Evolutionary conservation across 257 asterid species (phyloP).

Genomic region (Gentiana macrophylla): DNA sequence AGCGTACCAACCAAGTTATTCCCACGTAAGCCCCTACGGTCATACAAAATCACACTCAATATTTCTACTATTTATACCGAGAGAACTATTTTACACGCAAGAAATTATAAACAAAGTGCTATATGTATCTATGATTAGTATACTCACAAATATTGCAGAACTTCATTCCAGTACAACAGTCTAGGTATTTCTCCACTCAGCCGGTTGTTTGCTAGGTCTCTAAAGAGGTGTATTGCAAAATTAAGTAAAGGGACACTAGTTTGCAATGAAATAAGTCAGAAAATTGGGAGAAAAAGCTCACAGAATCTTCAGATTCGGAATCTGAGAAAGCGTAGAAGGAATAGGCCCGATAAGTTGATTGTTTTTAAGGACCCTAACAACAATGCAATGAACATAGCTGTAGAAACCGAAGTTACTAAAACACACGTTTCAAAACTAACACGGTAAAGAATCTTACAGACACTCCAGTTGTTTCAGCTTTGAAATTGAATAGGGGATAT

Average conservation of each 20-base stretch:
- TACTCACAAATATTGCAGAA: constrained; percentile 82
- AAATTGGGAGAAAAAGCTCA: constrained; percentile 27
- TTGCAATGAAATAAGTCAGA: not conserved
- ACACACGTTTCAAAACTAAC: not conserved
- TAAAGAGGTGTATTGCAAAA: constrained; percentile 13
- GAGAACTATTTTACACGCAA: not conserved
- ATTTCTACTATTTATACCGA: not conserved
- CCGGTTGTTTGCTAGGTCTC: constrained; percentile 90
- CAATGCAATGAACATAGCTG: not conserved
- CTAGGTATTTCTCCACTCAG: constrained; percentile 94
- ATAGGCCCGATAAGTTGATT: constrained; percentile 86
- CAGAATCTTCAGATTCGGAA: constrained; percentile 85
- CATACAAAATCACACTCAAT: not conserved
- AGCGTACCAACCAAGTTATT: constrained; percentile 79
- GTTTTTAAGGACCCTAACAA: constrained; percentile 53
- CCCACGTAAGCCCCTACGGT: constrained; percentile 71
- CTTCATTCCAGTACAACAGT: constrained; percentile 92
- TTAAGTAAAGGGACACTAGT: not conserved
- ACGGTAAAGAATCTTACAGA: constrained; percentile 32
- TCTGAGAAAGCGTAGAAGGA: constrained; percentile 94
- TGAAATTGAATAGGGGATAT: constrained; percentile 87
- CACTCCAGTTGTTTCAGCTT: constrained; percentile 81
- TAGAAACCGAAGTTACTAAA: not conserved
- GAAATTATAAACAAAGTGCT: not conserved
- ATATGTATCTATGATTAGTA: no score